Conservation (phyloP, 2,329 filamentous ascomycete species). For the Incumbomyces lentus region DNA sequence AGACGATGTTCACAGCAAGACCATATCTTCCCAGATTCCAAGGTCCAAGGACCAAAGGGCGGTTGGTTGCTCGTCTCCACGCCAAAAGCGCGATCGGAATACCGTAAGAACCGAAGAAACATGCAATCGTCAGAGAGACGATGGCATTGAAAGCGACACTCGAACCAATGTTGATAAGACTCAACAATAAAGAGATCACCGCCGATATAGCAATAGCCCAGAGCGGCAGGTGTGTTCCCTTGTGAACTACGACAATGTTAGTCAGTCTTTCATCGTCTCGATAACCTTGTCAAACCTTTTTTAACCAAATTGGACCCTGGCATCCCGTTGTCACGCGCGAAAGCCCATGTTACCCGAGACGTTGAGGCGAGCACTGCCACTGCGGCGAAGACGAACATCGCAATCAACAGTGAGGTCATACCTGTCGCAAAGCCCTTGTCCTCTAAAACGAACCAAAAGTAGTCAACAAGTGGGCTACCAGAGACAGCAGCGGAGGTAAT, state of each 20-base stretch:
- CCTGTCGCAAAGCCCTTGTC: slow-evolving; percentile 38
- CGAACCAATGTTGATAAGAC: slow-evolving; percentile 20
- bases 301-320: slow-evolving; percentile 22
- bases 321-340: slow-evolving; percentile 33
- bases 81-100: slow-evolving; percentile 13
- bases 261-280: slow-evolving; percentile 6
- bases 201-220: slow-evolving; percentile 11
- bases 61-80: background rate
- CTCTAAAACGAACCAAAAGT: slow-evolving; percentile 40
- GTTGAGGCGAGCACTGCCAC: slow-evolving; percentile 24
- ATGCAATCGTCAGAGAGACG: slow-evolving; percentile 14
- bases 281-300: background rate
- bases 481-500: slow-evolving; percentile 29
- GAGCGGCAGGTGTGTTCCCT: slow-evolving; percentile 18
- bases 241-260: slow-evolving; percentile 16
- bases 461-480: background rate
- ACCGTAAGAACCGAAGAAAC: slow-evolving; percentile 16
- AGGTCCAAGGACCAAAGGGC: background rate
- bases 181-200: slow-evolving; percentile 12
- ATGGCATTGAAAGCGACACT: slow-evolving; percentile 4
- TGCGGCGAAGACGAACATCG: slow-evolving; percentile 25
- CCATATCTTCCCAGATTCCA: background rate
- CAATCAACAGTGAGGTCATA: slow-evolving; percentile 25
- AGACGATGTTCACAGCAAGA: background rate
- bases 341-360: slow-evolving; percentile 32